Conservation (phyloP, 2,329 filamentous ascomycete species). For the Lasiodiplodia gonubiensis region DNA sequence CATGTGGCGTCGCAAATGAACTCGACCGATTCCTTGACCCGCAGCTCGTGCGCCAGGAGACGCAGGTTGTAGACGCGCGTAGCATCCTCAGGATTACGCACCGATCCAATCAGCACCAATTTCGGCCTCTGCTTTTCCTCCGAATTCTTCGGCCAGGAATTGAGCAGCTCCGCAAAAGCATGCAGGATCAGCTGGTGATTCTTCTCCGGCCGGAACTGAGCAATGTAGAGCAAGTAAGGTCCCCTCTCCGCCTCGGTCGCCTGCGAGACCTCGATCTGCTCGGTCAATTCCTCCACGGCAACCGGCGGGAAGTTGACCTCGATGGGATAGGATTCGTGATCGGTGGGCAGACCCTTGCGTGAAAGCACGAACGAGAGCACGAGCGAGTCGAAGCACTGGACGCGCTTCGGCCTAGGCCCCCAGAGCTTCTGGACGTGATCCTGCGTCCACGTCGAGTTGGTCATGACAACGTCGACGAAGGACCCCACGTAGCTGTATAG, state of each 20-base stretch:
- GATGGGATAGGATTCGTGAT: slow-evolving; percentile 48
- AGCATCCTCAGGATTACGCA: slow-evolving; percentile 81
- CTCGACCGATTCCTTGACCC: slow-evolving; percentile 74
- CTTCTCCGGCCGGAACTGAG: slow-evolving; percentile 97
- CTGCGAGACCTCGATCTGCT: slow-evolving; percentile 72
- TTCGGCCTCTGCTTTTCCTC: slow-evolving; percentile 58
- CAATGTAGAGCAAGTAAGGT: slow-evolving; percentile 84
- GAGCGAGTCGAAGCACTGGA: slow-evolving; percentile 24
- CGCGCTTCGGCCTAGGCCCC: slow-evolving; percentile 28
- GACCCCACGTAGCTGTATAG: slow-evolving; percentile 84
- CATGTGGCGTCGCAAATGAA: slow-evolving; percentile 92
- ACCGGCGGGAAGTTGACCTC: slow-evolving; percentile 89
- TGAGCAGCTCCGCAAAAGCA: slow-evolving; percentile 78
- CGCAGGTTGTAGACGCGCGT: slow-evolving; percentile 88
- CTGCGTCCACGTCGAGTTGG: slow-evolving; percentile 95
- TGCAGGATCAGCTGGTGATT: slow-evolving; percentile 88
- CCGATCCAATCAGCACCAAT: slow-evolving; percentile 86
- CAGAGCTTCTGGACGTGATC: slow-evolving; percentile 63
- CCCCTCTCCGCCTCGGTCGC: slow-evolving; percentile 73
- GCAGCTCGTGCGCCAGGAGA: slow-evolving; percentile 82
- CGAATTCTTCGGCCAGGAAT: slow-evolving; percentile 47
- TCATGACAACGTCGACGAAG: slow-evolving; percentile 92
- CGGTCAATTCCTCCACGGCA: slow-evolving; percentile 82
- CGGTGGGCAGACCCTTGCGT: slow-evolving; percentile 15
- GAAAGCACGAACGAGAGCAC: slow-evolving; percentile 25